Evolutionary conservation across 2,329 filamentous ascomycete species (phyloP), one percentile per base, ranked within the genome.

Genomic region (Fonsecaea nubica): DNA sequence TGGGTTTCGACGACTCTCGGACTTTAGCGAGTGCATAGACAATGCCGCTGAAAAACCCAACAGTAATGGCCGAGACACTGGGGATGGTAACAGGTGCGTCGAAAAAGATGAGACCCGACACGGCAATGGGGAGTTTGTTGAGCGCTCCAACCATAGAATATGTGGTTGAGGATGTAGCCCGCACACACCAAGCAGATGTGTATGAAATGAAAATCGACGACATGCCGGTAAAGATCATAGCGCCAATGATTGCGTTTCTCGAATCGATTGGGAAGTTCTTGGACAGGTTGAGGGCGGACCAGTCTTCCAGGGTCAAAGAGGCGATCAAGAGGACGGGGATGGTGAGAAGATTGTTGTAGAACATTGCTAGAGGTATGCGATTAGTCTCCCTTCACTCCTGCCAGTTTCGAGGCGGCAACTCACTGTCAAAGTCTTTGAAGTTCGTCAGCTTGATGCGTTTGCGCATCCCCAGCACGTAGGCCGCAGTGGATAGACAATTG

Each of bases 391-490:
- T 8, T 25, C n/a, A 9, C 18, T 18, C 32, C 12, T 18, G 21
- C 3, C 35, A 9, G 25, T 38, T n/a, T 25, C 42, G 8, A 13
- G 5, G 30, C 45, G 5, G 30, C 45, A 53, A 89, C 94, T 82
- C 86, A 97, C 94, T 97, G 80, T 99, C 95, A 84, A 96, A 98
- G 79, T 98, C 95, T 86, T 97, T 97, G 83, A 99, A 98, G 85
- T 97, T 97, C 84, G 96, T 97, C 81, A 96, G 88, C 89, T 98
- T 98, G 79, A 99, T 98, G 72, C 96, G 90, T 86, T 98, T 98
- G 78, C 95, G 90, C 94, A 97, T 98, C 73, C 91, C 87, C 70
- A 99, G 82, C 55, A 98, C 85, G 75, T 96, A 98, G 25, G 92
- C 87, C 1, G 95, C 92, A 33, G 92, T 94, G 85, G 93, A 97